Evolutionary conservation across 1,284 basidiomycete species (phyloP).

Genomic region (Cutaneotrichosporon sp.): DNA sequence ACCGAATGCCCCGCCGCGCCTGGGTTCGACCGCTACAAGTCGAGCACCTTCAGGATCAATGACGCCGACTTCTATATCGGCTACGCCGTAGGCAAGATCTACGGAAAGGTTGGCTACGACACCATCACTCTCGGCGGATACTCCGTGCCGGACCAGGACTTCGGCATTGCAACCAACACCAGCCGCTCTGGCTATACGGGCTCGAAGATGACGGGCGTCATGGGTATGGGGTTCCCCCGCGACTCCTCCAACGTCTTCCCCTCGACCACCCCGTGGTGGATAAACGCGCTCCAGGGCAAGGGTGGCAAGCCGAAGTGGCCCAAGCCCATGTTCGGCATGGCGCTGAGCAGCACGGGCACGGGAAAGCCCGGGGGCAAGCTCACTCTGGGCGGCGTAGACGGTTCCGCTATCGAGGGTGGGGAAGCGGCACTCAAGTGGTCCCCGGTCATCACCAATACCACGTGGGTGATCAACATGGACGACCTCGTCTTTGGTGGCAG

Average conservation of each 20-base stretch:
- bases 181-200: slow-evolving; percentile 43
- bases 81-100: background rate
- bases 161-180: slow-evolving; percentile 56
- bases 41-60: slow-evolving; percentile 24
- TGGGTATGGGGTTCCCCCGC: slow-evolving; percentile 57
- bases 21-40: slow-evolving; percentile 19
- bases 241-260: slow-evolving; percentile 42
- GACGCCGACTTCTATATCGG: slow-evolving; percentile 34
- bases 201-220: slow-evolving; percentile 54
- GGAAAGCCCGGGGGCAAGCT: slow-evolving; percentile 67
- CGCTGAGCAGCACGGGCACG: slow-evolving; percentile 55
- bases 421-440: slow-evolving; percentile 69
- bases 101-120: slow-evolving; percentile 69
- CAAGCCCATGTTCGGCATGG: slow-evolving; percentile 74
- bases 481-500: slow-evolving; percentile 44
- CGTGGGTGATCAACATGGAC: slow-evolving; percentile 49
- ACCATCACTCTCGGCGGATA: slow-evolving; percentile 79
- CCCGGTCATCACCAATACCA: slow-evolving; percentile 47
- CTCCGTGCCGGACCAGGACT: slow-evolving; percentile 66
- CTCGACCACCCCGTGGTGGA: slow-evolving; percentile 56
- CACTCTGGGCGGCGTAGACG: slow-evolving; percentile 70
- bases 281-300: slow-evolving; percentile 61
- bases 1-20: slow-evolving; percentile 13
- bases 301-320: slow-evolving; percentile 44
- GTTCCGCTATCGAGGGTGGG: no score